Evolutionary conservation across 495 filamentous ascomycete genomes (phyloP).

Genomic region (Corynascus novoguineensis): DNA sequence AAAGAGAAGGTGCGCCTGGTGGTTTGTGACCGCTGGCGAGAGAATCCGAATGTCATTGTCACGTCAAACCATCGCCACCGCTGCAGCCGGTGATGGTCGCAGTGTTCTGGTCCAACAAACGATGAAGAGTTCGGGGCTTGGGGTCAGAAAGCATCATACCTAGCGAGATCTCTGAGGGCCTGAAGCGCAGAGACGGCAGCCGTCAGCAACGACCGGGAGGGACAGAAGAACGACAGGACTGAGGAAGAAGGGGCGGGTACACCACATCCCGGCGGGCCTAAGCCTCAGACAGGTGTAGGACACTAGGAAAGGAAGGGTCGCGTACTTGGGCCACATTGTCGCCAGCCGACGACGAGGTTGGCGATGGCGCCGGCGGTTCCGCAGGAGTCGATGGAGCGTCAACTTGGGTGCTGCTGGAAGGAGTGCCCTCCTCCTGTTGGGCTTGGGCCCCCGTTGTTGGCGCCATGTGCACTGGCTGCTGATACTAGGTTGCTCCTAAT

Average conservation of each 20-base stretch:
- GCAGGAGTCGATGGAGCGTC: background rate
- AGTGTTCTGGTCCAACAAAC: no score
- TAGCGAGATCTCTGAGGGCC: slow-evolving; percentile 45
- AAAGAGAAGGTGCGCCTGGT: background rate
- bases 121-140: no score
- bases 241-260: slow-evolving; percentile 3
- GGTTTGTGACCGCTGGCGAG: background rate
- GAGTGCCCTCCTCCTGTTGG: background rate
- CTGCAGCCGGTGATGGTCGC: background rate
- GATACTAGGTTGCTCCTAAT: background rate
- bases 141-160: slow-evolving; percentile 39
- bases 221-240: slow-evolving; percentile 4
- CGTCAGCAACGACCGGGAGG: slow-evolving; percentile 15
- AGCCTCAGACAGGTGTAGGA: background rate
- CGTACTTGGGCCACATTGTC: slow-evolving; percentile 25
- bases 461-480: slow-evolving; percentile 7
- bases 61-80: background rate
- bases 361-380: background rate
- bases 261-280: background rate
- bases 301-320: background rate
- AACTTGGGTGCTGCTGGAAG: background rate
- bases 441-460: background rate
- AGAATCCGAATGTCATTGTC: background rate
- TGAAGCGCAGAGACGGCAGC: slow-evolving; percentile 25
- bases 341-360: slow-evolving; percentile 13